Percentiles rank a stretch among this genome's conserved stretches.
Conservation (phyloP, 2,329 filamentous ascomycete genomes). For the Xylaria sp. region DNA sequence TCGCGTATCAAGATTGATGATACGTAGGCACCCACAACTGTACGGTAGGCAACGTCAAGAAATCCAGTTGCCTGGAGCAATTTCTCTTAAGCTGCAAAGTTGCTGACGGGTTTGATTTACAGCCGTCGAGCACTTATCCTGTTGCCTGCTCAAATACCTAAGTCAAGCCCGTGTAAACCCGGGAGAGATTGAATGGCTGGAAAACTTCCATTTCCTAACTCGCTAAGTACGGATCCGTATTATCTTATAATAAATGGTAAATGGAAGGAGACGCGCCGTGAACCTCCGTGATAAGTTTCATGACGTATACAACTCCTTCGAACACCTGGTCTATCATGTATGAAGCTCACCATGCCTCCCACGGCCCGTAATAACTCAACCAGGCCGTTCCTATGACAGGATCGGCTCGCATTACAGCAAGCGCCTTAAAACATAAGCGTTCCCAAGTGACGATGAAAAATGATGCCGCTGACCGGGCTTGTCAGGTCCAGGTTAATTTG, state of each 20-base stretch:
- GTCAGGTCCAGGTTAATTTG: conserved; percentile 3
- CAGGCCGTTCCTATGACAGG: neutral
- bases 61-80: conserved; percentile 27
- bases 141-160: conserved; percentile 14
- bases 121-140: neutral
- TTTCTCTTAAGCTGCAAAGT: neutral
- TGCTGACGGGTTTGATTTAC: conserved; percentile 15
- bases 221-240: neutral
- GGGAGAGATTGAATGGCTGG: neutral
- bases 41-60: neutral
- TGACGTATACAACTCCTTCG: conserved; percentile 34
- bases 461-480: neutral
- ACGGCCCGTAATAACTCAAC: conserved; percentile 20
- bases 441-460: neutral
- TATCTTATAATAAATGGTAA: conserved; percentile 14
- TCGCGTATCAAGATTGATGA: neutral
- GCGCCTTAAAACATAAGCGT: conserved; percentile 16
- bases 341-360: conserved; percentile 15
- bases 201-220: conserved; percentile 11
- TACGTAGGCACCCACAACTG: neutral
- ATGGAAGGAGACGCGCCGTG: conserved; percentile 12
- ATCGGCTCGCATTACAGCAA: conserved; percentile 11
- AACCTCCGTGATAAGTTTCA: conserved; percentile 18
- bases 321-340: conserved; percentile 29
- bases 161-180: neutral